These are phyloP conservation scores for Paramecium caudatum DNA, from an alignment of 73 alveolate genomes.

Conservation along the genomic window DNA sequence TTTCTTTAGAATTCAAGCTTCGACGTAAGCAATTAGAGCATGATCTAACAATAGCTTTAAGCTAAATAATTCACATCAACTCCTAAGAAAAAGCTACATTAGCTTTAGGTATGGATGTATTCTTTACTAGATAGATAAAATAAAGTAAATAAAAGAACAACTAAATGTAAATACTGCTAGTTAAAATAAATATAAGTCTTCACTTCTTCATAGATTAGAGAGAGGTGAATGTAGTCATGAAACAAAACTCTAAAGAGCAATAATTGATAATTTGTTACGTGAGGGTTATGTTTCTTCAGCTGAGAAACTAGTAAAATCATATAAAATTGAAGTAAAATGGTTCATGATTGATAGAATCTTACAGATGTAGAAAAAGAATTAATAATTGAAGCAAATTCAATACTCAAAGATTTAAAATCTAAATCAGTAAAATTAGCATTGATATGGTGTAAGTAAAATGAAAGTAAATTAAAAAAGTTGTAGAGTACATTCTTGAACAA, in stretches of 20 bases:
- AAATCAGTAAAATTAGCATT: slow-evolving; percentile 39
- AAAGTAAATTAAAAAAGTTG: neutral
- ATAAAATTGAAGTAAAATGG: slow-evolving; percentile 18
- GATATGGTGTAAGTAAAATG: slow-evolving; percentile 15
- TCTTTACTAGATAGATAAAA: neutral
- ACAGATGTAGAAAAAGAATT: slow-evolving; percentile 27
- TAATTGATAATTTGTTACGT: slow-evolving; percentile 28
- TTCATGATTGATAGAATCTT: neutral
- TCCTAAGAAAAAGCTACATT: neutral
- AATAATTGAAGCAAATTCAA: slow-evolving; percentile 8
- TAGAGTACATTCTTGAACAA: neutral
- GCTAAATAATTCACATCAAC: neutral
- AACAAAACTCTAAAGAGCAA: slow-evolving; percentile 15
- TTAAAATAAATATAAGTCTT: neutral
- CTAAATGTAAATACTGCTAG: neutral
- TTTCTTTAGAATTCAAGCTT: neutral
- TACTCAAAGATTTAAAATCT: slow-evolving; percentile 13
- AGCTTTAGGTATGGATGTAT: neutral
- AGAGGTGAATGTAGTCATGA: slow-evolving; percentile 42
- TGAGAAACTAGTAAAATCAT: slow-evolving; percentile 3
- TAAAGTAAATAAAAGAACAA: neutral
- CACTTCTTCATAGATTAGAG: neutral
- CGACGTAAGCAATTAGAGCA: slow-evolving; percentile 11
- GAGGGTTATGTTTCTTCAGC: slow-evolving; percentile 39
- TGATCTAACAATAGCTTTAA: neutral